Evolutionary conservation across 164 flowering plant species (phyloP).

Genomic region (Nymphaea thermarum): DNA sequence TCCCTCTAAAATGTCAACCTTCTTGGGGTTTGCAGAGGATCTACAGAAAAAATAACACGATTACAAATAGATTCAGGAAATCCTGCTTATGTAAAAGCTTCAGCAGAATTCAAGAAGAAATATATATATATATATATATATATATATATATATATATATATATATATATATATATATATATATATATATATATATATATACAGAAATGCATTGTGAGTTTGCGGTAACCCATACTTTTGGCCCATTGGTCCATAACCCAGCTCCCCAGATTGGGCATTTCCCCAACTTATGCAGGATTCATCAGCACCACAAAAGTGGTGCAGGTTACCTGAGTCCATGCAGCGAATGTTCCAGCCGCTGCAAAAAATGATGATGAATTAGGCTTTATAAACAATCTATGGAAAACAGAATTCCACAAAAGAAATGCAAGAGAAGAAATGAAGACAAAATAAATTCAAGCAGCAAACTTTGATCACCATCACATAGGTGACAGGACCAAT

Average conservation of each 20-base stretch:
- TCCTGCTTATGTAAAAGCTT: not conserved
- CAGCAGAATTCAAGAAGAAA: not conserved
- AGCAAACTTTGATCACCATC: not conserved
- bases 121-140: too few relatives aligned
- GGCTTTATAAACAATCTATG: not conserved
- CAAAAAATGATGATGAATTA: not conserved
- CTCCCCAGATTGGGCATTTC: conserved; percentile 80
- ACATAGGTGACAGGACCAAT: not conserved
- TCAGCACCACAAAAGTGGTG: conserved; percentile 94
- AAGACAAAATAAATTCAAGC: not conserved
- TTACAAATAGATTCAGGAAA: not conserved
- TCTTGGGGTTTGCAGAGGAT: conserved; percentile 85
- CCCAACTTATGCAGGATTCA: conserved; percentile 97
- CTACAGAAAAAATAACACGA: conserved; percentile 20
- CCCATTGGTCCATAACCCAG: conserved; percentile 90
- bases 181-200: too few relatives aligned
- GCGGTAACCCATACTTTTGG: conserved; percentile 48
- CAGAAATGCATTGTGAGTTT: not conserved
- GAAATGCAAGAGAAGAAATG: not conserved
- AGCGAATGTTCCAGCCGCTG: conserved; percentile 95
- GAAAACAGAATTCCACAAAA: not conserved
- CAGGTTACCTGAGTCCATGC: conserved; percentile 91
- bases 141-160: too few relatives aligned
- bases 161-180: too few relatives aligned
- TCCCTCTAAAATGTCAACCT: conserved; percentile 82